Base-by-base conservation (phyloP, 75 land plant species). In the Gnetum montanum region DNA sequence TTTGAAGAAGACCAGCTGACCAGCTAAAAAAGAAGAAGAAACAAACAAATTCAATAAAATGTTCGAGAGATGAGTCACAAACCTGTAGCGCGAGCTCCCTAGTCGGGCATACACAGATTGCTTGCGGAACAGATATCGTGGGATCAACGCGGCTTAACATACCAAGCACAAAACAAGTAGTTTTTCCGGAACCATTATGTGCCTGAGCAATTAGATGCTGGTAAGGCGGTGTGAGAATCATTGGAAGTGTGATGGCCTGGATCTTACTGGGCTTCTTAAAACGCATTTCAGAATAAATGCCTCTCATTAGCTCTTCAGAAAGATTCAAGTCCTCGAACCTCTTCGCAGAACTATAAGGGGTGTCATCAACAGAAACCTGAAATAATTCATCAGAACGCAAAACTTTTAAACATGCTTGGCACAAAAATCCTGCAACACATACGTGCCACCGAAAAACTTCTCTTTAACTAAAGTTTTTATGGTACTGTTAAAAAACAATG, bases 161-260 rank as follows among this genome's bases (percentile, higher is more conserved):
- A 3, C 98, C 96, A 37, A 93, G 84, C 12, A 83, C 87, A 62
- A 93, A 93, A 48, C 98, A 93, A 24, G 98, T 93, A 2, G 96
- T 93, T 68, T 93, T 93, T 6, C 98, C 96, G 52, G 98, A 89
- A 15, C 98, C 98, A 70, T 93, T 89, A 57, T 93, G 98, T 30
- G 96, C 98, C 27, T 93, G 96, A 16, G 98, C 98, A 34, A 93
- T 76, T 41, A 93, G 48, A 70, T 93, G 60, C 37, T 74, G 67
- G 62, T 81, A 66, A 2, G 98, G 98, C 8, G 98, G 96, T 2
- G 79, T 70, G 12, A 93, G 63, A 6, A 93, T 93, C 96, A 93
- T 85, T 10, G 98, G 98, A 68, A 93, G 70, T 23, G 72, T 85
- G 27, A 81, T 57, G 3, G 86, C 91, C 68, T 93, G 98, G 29